Evolutionary conservation across 176 grass and related monocot genomes (phyloP).

Genomic region (Guadua angustifolia): DNA sequence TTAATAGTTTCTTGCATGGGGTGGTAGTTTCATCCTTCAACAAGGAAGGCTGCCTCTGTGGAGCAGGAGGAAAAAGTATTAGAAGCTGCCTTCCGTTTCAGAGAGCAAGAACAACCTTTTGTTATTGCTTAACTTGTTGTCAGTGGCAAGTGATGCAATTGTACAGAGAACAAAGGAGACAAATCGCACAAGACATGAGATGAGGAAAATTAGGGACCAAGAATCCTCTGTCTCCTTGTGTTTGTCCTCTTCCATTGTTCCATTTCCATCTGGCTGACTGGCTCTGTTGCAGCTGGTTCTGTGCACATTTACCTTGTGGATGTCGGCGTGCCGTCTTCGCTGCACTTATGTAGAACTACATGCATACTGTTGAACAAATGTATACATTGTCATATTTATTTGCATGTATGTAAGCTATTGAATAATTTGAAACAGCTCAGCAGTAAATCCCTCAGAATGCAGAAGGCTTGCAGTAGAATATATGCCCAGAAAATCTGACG

Average conservation of each 20-base stretch:
- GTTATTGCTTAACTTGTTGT: slow-evolving; percentile 65
- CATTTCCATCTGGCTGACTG: slow-evolving; percentile 34
- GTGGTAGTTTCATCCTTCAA: slow-evolving; percentile 34
- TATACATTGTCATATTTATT: background rate
- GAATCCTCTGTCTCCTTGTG: slow-evolving; percentile 35
- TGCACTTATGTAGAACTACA: background rate
- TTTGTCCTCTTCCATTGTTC: slow-evolving; percentile 40
- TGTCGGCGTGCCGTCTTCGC: background rate
- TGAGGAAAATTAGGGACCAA: slow-evolving; percentile 46
- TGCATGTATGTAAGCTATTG: background rate
- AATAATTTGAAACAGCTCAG: background rate
- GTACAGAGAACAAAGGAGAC: slow-evolving; percentile 41
- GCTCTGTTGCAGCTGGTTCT: slow-evolving; percentile 16
- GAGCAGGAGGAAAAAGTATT: slow-evolving; percentile 31
- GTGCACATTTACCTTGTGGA: background rate
- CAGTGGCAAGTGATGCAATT: slow-evolving; percentile 68
- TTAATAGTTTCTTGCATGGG: slow-evolving; percentile 28
- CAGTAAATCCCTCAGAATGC: background rate
- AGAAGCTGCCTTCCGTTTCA: slow-evolving; percentile 18
- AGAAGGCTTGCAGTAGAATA: background rate
- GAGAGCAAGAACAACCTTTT: slow-evolving; percentile 31
- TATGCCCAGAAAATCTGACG: background rate
- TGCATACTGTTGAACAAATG: background rate
- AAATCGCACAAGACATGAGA: slow-evolving; percentile 46
- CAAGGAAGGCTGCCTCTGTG: slow-evolving; percentile 26